Evolutionary conservation across 306 rosid species (phyloP), one percentile per base, ranked within the genome.

Genomic region (Senna siamea): DNA sequence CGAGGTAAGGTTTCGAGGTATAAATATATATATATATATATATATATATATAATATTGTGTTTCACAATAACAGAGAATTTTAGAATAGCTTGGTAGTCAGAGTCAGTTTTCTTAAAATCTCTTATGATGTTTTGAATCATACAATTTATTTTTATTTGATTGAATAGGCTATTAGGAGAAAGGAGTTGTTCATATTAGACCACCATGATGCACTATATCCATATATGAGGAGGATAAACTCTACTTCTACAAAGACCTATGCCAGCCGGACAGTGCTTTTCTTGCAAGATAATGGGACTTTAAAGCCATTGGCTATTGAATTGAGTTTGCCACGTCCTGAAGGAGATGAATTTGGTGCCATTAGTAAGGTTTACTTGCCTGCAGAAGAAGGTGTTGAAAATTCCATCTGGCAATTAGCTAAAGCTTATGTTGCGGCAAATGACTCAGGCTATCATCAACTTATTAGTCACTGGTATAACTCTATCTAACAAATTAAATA

Each of bases 391-490:
- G 93, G 97, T 4, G 74, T 90, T 37, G 82, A 87, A 76, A 65
- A 78, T 12, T 80, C 86, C 23, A 26, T 86, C 9, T 90, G 98
- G 98, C 91, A 84, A 76, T 65, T 90, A n/a, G 98, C 97, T 6
- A 93, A 93, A 76, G 97, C 90, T 74, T 93, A 85, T 66, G 98
- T 89, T 1, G 84, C 66, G 13, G 80, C 84, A 35, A 89, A 84
- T 14, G 98, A 89, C 76, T 84, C 95, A 0, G 97, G 97, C 19
- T 76, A 82, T 69, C 98, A 93, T 86, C 93, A 89, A 68, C 97
- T 93, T 23, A 11, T 89, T 53, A 87, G 93, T 81, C 97, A 93
- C 69, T 93, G 97, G 97, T 93, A 85, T 50, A 72, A 43, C 34
- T 66, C 57, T 58, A 18, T 78, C 48, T 44, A 11, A 68, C 7